Conservation (phyloP, 176 grass and related monocot species). For the Paspalum notatum region DNA sequence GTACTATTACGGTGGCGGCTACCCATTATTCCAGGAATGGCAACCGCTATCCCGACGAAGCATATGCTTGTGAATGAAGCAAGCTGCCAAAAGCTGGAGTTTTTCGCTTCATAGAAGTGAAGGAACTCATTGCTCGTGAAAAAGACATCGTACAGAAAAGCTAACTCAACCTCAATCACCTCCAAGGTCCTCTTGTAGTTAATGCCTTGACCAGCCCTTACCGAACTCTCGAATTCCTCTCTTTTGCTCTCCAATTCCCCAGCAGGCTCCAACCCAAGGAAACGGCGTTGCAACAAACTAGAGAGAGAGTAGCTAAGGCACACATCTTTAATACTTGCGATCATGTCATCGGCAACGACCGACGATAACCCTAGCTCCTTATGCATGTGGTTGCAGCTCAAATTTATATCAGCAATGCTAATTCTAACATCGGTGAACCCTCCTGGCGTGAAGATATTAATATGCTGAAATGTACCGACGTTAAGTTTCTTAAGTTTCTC, state of each 20-base stretch:
- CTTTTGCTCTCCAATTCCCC: too few relatives aligned
- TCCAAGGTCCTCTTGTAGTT: slow-evolving; percentile 1
- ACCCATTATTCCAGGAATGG: background rate
- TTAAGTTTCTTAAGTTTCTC: too few relatives aligned
- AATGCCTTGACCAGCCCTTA: background rate
- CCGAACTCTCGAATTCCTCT: too few relatives aligned
- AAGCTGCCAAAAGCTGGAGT: background rate
- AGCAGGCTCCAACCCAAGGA: background rate
- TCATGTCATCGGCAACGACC: too few relatives aligned
- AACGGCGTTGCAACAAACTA: background rate
- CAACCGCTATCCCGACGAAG: slow-evolving; percentile 3
- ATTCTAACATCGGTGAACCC: too few relatives aligned
- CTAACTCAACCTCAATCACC: slow-evolving; percentile 17
- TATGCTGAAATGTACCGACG: too few relatives aligned
- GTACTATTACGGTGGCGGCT: background rate
- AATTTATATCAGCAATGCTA: too few relatives aligned
- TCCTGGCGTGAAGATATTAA: too few relatives aligned
- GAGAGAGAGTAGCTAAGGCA: slow-evolving; percentile 2
- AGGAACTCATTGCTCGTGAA: slow-evolving; percentile 13
- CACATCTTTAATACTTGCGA: background rate
- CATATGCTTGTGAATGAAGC: slow-evolving; percentile 28
- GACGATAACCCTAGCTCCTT: too few relatives aligned
- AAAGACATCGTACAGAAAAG: background rate
- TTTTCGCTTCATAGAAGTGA: slow-evolving; percentile 1
- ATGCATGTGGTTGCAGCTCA: too few relatives aligned